Evolutionary conservation across 805 yeast species (phyloP), one percentile per base, ranked within the genome.

Genomic region (Wickerhamomyces bovis): DNA sequence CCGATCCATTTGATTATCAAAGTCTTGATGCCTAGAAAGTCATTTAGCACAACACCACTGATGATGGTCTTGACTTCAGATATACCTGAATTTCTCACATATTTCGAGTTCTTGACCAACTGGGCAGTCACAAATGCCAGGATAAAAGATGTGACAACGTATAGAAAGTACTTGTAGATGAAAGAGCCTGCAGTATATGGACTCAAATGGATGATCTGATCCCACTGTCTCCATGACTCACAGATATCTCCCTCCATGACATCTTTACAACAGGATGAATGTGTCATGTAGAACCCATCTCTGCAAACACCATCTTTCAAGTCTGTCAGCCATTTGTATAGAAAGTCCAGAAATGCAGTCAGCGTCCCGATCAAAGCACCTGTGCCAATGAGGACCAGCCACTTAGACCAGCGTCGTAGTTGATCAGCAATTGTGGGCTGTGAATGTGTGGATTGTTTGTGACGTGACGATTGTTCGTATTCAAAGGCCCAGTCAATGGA

Each of bases 51-150:
- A 53, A 78, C 70, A 1, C 96, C 96, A 4, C 81, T 76, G 11
- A 86, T 70, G 18, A 84, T 76, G 36, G 82, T 70, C 56, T 83
- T 83, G 42, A 84, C 75, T 55, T 87, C 95, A 0, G 89, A 75
- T 25, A 88, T 83, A 7, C 96, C 96, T 43, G 86, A 74, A 47
- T 72, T 69, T 21, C 68, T 60, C 6, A 77, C 70, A 48, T 66
- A 66, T 0, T 71, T 67, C 2, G 75, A 65, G 10, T 53, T 51
- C 39, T 50, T 53, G 18, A 56, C 57, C 16, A 60, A 19, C 7
- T 44, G 19, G 2, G 71, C 67, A 0, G 80, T 72, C 1, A 66
- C 45, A 1, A 64, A 45, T 1, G 77, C 78, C 30, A 74, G 63
- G 9, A 66, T 20, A 3, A 70, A 48, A 2, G 78, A 66, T 3